phyloP scores from a whole-genome alignment of 2,329 filamentous ascomycete genomes.

The Epichloe sibirici region DNA sequence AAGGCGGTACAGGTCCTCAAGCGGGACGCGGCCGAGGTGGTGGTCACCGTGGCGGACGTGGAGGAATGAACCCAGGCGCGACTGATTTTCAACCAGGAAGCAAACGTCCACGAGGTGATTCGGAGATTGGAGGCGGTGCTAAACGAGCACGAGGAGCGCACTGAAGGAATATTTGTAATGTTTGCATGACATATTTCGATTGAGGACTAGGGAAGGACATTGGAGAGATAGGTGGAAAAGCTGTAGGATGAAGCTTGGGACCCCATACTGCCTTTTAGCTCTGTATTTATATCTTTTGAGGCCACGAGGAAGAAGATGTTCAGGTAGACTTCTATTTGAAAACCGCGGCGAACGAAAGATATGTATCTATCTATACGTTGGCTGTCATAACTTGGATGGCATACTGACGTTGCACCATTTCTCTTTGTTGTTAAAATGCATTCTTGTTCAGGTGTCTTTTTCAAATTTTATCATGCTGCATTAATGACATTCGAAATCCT shows the following conservation, averaged over 20 bases:
- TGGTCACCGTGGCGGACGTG: conserved; percentile 27
- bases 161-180: conserved; percentile 10
- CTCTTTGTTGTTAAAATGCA: neutral
- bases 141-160: conserved; percentile 31
- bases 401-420: neutral
- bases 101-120: conserved; percentile 45
- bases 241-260: neutral
- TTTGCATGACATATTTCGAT: neutral
- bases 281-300: neutral
- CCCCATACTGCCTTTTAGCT: neutral
- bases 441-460: neutral
- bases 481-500: no score
- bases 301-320: neutral
- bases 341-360: no score
- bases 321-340: no score
- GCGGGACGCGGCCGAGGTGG: conserved; percentile 29
- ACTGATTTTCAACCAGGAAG: conserved; percentile 45
- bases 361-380: no score
- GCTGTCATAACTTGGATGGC: neutral
- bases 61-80: conserved; percentile 36
- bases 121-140: conserved; percentile 27
- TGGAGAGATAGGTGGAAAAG: neutral
- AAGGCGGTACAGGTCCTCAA: conserved; percentile 17
- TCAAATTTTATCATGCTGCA: neutral
- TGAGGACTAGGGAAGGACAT: neutral